phyloP scores from a whole-genome alignment of 1,139 yeast genomes.

The Diutina ranongensis region DNA sequence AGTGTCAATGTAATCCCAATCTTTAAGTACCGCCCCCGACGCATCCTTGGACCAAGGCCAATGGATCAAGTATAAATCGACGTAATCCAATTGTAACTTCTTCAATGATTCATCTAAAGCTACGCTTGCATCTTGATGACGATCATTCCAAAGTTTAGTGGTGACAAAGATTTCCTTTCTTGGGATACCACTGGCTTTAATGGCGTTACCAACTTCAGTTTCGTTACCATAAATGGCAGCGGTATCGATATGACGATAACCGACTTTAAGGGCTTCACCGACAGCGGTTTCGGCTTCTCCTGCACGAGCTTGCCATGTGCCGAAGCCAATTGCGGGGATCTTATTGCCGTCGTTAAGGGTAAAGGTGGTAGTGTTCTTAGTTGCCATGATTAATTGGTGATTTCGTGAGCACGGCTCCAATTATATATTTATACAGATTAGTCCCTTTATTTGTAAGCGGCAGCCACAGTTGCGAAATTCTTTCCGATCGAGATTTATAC shows the following conservation, averaged over 20 bases:
- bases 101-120: conserved; percentile 54
- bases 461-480: neutral
- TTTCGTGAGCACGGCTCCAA: too few relatives aligned
- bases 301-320: conserved; percentile 23
- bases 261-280: conserved; percentile 19
- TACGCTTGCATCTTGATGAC: conserved; percentile 46
- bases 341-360: conserved; percentile 15
- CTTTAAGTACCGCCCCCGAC: neutral
- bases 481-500: too few relatives aligned
- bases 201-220: conserved; percentile 43
- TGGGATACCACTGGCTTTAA: conserved; percentile 27
- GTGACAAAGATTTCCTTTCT: conserved; percentile 57
- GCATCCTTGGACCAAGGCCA: conserved; percentile 57
- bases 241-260: conserved; percentile 49
- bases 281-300: conserved; percentile 34
- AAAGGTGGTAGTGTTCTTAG: neutral
- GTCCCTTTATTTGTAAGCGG: too few relatives aligned
- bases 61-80: conserved; percentile 76
- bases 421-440: too few relatives aligned
- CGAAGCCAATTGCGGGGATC: conserved; percentile 30
- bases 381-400: neutral
- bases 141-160: conserved; percentile 34
- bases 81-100: conserved; percentile 64
- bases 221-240: conserved; percentile 50
- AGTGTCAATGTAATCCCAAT: conserved; percentile 8